Conservation (phyloP, 768 basidiomycete genomes). For the Mycena sanguinolenta region DNA sequence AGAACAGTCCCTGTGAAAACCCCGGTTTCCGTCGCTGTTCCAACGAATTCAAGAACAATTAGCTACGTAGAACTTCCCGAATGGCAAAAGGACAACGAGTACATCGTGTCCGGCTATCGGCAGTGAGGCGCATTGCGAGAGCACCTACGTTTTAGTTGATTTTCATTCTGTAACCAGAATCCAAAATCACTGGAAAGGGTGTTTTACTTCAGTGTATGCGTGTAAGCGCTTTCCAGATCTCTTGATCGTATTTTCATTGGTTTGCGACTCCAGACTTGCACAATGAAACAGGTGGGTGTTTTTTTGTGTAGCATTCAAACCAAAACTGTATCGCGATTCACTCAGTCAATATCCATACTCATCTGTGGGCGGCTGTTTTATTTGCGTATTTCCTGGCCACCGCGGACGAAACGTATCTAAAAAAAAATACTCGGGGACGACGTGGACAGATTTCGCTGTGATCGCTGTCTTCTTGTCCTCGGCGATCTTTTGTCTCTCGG, state of each 20-base stretch:
- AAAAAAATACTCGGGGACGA: constrained; percentile 63
- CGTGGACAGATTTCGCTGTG: constrained; percentile 72
- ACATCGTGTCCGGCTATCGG: constrained; percentile 78
- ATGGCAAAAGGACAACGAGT: constrained; percentile 84
- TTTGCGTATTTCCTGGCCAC: constrained; percentile 70
- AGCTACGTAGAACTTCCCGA: constrained; percentile 72
- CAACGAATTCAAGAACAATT: constrained; percentile 44
- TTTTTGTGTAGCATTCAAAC: constrained; percentile 27
- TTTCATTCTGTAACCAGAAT: constrained; percentile 55
- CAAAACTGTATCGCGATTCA: constrained; percentile 15
- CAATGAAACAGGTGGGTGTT: constrained; percentile 76
- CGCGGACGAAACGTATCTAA: constrained; percentile 65
- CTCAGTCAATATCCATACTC: constrained; percentile 88
- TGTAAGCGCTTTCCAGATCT: constrained; percentile 61
- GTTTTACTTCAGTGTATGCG: constrained; percentile 72
- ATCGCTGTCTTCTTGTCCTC: constrained; percentile 76
- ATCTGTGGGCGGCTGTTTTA: constrained; percentile 76
- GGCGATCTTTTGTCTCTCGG: constrained; percentile 79
- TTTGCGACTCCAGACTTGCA: constrained; percentile 68
- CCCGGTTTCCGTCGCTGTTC: background rate
- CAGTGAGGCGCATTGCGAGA: constrained; percentile 57
- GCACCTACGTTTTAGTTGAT: constrained; percentile 6
- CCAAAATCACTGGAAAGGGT: constrained; percentile 73
- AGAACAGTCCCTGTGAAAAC: background rate
- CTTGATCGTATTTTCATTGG: constrained; percentile 38